Base-by-base conservation (phyloP, 768 basidiomycete genomes). In the Candolleomyces eurysporus region DNA sequence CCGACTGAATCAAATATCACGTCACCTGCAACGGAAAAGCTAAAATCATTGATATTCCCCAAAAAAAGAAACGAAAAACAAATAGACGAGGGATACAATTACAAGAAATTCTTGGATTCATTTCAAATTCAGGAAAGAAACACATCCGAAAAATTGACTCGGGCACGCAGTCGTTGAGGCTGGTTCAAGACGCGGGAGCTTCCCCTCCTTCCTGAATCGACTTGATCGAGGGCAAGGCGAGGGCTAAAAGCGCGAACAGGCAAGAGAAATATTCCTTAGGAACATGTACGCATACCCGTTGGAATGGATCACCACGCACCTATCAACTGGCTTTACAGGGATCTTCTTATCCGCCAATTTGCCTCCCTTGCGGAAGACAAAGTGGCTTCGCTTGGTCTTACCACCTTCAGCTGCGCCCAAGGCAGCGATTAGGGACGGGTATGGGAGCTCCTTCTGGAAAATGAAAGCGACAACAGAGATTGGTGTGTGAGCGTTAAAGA, bases 311-410 rank as follows among this genome's bases (percentile, higher is more conserved):
- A 39, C 21, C 36, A 31, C 78, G 57, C 58, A 90, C 92, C 93
- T 96, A 59, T 96, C 92, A 0, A 71, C 87, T 2, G 95, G 92
- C 69, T 94, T 91, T 52, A 96, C 94, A 0, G 93, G 92, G 16
- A 92, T 76, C 69, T 86, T 87, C 77, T 87, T 92, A 16, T 96
- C 89, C 4, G 96, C 75, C 48, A 98, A 79, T 72, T 92, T 92
- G 1, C 95, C 96, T 6, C 93, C 94, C 72, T 92, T 91, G 66
- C 86, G 91, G 66, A 98, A 96, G 66, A 98, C 85, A 73, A 96
- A 97, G 73, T 96, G 94, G 65, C 92, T 94, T 14, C 96, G 86
- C 76, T 92, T 92, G 57, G 92, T 93, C 78, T 86, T 91, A 39
- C 88, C 91, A 9, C 88, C 87, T 40, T 84, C 84, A 0, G 82